Evolutionary conservation across 495 filamentous ascomycete genomes (phyloP), one percentile per base, ranked within the genome.

Genomic region (Acidiella bohemica): DNA sequence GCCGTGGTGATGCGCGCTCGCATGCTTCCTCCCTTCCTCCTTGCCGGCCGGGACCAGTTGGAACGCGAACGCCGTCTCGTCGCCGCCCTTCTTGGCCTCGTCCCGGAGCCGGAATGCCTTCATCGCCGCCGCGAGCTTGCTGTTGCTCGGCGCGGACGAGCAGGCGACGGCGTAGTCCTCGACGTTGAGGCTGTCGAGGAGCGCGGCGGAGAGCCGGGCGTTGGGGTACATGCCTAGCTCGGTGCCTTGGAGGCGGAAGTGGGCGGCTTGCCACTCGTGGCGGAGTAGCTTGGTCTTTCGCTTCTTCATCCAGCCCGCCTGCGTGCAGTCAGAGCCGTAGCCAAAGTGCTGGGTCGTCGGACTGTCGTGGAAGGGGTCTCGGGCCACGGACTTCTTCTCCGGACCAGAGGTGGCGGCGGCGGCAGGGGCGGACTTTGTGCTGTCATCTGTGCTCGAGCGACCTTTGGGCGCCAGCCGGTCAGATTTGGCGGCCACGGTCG

Each of bases 131-230:
- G 78, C 78, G 46, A 95, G 65, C 62, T 93, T 93, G 32, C 72
- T 80, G 43, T 64, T 76, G 2, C 74, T 72, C 0, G 76, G 73
- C 0, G 80, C 55, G 2, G 76, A 78, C 1, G 81, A 84, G 66
- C 88, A 95, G 0, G 85, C 86, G 25, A 97, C 84, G 24, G 84
- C 80, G 61, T 93, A 96, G 58, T 94, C 84, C 53, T 95, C 88
- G 25, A 97, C 80, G 59, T 97, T 83, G 44, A 97, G 84, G 51
- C 73, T 78, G 53, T 93, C 83, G 19, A 87, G 70, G 2, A 80
- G 80, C 50, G 24, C 65, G 63, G 43, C 67, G 60, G 30, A 68
- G 45, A 41, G 62, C 59, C 35, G 56, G 26, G 71, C 73, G 51
- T 88, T 79, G 31, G 70, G 69, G 63, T 85, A 73, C 80, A 93